Percentiles rank a stretch among this genome's conserved stretches.
These are phyloP conservation scores for Xylariaceae sp. DNA, from an alignment of 2,329 filamentous ascomycete species.

Conservation along the genomic window DNA sequence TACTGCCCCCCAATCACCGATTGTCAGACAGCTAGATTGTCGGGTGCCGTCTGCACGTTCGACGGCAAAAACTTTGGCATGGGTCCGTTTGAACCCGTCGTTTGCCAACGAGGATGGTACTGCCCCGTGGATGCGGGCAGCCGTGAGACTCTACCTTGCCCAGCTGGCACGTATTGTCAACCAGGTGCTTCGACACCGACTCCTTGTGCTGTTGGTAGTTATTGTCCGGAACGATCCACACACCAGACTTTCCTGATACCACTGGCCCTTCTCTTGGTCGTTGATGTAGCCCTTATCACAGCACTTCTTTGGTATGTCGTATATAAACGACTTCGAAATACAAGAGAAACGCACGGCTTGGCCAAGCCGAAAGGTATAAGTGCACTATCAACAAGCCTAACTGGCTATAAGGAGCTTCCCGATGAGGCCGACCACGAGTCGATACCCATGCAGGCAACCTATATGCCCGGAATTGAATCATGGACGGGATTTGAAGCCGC, in stretches of 20 bases:
- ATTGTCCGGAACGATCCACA: conserved; percentile 51
- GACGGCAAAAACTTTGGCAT: conserved; percentile 47
- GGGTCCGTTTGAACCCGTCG: conserved; percentile 56
- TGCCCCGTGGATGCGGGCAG: conserved; percentile 49
- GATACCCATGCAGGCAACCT: conserved; percentile 42
- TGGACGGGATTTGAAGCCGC: conserved; percentile 47
- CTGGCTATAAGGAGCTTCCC: conserved; percentile 44
- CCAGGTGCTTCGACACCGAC: conserved; percentile 54
- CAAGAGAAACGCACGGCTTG: conserved; percentile 32
- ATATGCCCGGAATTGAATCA: conserved; percentile 36
- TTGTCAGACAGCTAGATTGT: conserved; percentile 47
- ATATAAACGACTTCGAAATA: conserved; percentile 44
- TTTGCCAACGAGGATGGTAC: conserved; percentile 56
- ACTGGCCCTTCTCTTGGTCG: conserved; percentile 46
- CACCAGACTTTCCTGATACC: conserved; percentile 53
- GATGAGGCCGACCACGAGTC: conserved; percentile 41
- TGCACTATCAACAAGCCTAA: conserved; percentile 38
- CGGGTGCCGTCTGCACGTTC: conserved; percentile 42
- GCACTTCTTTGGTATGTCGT: conserved; percentile 45
- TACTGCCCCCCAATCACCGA: conserved; percentile 48
- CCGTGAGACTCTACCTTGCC: conserved; percentile 50
- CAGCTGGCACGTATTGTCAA: conserved; percentile 57
- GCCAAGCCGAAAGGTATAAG: conserved; percentile 36
- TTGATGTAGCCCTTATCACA: conserved; percentile 51
- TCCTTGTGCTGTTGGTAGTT: conserved; percentile 52